phyloP scores from a whole-genome alignment of 2,329 filamentous ascomycete genomes.

The Nemania diffusa region DNA sequence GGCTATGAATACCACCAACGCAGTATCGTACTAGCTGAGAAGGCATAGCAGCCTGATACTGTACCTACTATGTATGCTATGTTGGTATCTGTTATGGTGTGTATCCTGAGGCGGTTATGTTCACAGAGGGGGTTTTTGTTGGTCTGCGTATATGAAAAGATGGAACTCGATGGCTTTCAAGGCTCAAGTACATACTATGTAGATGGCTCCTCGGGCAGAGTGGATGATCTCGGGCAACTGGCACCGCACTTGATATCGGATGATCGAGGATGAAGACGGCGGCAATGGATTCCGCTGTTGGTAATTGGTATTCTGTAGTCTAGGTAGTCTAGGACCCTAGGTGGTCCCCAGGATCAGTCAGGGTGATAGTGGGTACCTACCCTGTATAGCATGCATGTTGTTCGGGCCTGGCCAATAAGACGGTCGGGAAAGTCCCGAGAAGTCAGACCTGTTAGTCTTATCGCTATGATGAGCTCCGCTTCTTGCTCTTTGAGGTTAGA shows the following conservation, averaged over 20 bases:
- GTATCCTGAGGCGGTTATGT: too few relatives aligned
- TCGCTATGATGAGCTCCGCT: neutral
- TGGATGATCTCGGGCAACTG: neutral
- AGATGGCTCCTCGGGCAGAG: neutral
- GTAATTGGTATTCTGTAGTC: neutral
- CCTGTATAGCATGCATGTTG: too few relatives aligned
- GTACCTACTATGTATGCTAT: too few relatives aligned
- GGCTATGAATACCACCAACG: neutral
- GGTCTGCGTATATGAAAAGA: neutral
- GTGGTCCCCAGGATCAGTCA: neutral
- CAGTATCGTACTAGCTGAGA: neutral
- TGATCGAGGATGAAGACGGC: neutral
- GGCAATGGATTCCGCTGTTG: neutral
- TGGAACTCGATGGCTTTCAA: neutral
- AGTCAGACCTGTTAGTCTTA: slow-evolving; percentile 8
- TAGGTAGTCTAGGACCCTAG: too few relatives aligned
- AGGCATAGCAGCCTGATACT: neutral
- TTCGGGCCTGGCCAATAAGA: slow-evolving; percentile 1
- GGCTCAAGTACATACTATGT: neutral
- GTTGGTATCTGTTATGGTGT: too few relatives aligned
- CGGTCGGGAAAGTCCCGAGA: slow-evolving; percentile 3
- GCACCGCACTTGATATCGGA: neutral
- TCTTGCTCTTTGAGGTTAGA: slow-evolving; percentile 22
- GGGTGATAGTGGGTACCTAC: neutral
- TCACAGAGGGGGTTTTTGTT: neutral